Base-by-base conservation (phyloP, 805 yeast genomes). In the Sugiyamaella smithiae region DNA sequence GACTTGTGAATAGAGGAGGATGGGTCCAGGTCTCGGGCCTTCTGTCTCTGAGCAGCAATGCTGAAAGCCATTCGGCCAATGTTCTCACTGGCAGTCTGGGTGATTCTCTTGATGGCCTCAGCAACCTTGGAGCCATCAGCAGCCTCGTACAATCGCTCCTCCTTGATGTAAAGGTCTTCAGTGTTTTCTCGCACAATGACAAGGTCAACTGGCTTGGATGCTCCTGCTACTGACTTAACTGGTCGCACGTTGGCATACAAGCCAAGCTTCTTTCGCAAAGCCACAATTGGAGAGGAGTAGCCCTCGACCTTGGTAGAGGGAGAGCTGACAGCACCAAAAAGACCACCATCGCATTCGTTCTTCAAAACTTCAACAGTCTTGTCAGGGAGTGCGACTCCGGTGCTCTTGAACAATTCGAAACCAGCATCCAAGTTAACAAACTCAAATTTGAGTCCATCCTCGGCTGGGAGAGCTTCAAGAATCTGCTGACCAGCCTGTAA, bases 111-210 rank as follows among this genome's bases (percentile, higher is more conserved):
- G 73, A 88, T 91, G 51, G 99, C 99, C 73, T 93, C 99, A 43
- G 98, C 97, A 33, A 90, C 87, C 69, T 80, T 82, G 60, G 86
- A 81, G 55, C 97, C 97, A 57, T 90, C 95, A 49, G 77, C 77
- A 58, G 77, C 81, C 57, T 77, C 81, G 66, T 76, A 87, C 40
- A 87, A 68, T 61, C 73, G 81, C 73, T 93, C 99, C 67, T 90
- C 95, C 74, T 93, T 93, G 70, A 93, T 85, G 73, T 93, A 93
- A 60, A 91, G 76, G 71, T 93, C 99, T 74, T 93, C 99, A 53
- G 99, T 93, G 77, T 93, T 93, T 73, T 93, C 99, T 68, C 99
- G 86, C 32, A 93, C 99, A 68, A 93, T 93, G 25, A 93, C 96
- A 88, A 93, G 84, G 68, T 93, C 99, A 44, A 90, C 96, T 31